Percentiles rank a stretch among this genome's conserved stretches.
These are phyloP conservation scores for Alternaria triticina DNA, from an alignment of 2,329 filamentous ascomycete species.

Conservation along the genomic window DNA sequence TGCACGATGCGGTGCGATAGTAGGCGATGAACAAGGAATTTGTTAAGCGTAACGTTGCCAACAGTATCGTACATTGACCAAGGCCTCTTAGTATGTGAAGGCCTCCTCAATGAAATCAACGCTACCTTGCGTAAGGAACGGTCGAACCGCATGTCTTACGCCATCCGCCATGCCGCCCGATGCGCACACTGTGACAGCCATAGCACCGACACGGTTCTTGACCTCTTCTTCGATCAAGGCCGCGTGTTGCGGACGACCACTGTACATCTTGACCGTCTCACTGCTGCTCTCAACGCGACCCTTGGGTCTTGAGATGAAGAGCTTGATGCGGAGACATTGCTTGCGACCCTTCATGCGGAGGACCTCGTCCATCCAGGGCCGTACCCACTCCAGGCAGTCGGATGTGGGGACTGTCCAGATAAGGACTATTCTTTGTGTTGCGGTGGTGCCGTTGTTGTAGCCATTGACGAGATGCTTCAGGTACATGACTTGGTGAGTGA, in stretches of 20 bases:
- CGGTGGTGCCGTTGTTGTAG: constrained; percentile 71
- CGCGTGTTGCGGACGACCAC: constrained; percentile 63
- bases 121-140: constrained; percentile 58
- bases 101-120: constrained; percentile 71
- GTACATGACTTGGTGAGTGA: constrained; percentile 79
- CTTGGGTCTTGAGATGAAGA: constrained; percentile 68
- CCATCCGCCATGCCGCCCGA: constrained; percentile 68
- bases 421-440: constrained; percentile 73
- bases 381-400: constrained; percentile 68
- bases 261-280: constrained; percentile 66
- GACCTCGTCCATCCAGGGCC: constrained; percentile 70
- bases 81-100: constrained; percentile 62
- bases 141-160: constrained; percentile 62
- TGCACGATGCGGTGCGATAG: constrained; percentile 1
- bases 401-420: constrained; percentile 82
- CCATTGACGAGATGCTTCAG: constrained; percentile 74
- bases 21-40: neutral
- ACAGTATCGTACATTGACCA: neutral
- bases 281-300: constrained; percentile 63
- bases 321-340: constrained; percentile 64
- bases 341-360: constrained; percentile 64
- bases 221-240: constrained; percentile 65
- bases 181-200: constrained; percentile 68
- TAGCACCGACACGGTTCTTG: constrained; percentile 61
- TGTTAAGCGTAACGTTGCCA: neutral